Evolutionary conservation across 2,329 filamentous ascomycete species (phyloP).

Genomic region (Trichoderma sp.): DNA sequence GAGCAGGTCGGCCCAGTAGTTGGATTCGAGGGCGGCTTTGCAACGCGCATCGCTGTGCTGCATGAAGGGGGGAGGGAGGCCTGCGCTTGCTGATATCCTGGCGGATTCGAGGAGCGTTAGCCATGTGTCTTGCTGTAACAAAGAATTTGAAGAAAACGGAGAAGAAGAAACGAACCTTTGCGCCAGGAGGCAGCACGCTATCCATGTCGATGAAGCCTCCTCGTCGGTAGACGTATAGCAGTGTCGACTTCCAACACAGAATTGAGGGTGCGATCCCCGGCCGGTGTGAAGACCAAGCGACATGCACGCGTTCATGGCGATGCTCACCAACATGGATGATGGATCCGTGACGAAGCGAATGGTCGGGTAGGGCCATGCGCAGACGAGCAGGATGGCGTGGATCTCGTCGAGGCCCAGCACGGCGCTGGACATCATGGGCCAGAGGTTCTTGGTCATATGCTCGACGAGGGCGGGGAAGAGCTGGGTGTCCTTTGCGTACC

Average conservation of each 20-base stretch:
- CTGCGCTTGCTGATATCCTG: slow-evolving; percentile 40
- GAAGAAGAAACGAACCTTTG: slow-evolving; percentile 46
- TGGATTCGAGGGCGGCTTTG: slow-evolving; percentile 43
- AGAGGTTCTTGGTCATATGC: slow-evolving; percentile 52
- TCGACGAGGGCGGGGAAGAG: slow-evolving; percentile 52
- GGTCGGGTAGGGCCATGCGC: slow-evolving; percentile 56
- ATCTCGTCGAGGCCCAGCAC: slow-evolving; percentile 53
- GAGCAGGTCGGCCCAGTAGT: slow-evolving; percentile 50
- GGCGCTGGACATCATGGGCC: slow-evolving; percentile 47
- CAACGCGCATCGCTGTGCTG: slow-evolving; percentile 54
- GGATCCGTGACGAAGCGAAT: slow-evolving; percentile 58
- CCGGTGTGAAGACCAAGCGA: slow-evolving; percentile 58
- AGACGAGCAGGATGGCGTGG: slow-evolving; percentile 56
- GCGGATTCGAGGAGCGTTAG: neutral
- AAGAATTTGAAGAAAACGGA: too few relatives aligned
- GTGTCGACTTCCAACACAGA: slow-evolving; percentile 49
- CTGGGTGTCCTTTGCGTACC: slow-evolving; percentile 50
- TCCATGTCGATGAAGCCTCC: slow-evolving; percentile 58
- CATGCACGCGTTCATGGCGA: slow-evolving; percentile 53
- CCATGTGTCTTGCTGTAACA: neutral
- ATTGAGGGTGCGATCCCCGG: slow-evolving; percentile 54
- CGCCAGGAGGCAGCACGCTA: slow-evolving; percentile 56
- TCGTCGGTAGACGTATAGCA: slow-evolving; percentile 53
- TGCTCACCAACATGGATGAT: slow-evolving; percentile 51
- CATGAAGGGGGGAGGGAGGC: slow-evolving; percentile 55